Percentiles rank a stretch among this genome's conserved stretches.
Evolutionary conservation across 208 protist genomes (phyloP).

Genomic region (Leishmania gerbilli): DNA sequence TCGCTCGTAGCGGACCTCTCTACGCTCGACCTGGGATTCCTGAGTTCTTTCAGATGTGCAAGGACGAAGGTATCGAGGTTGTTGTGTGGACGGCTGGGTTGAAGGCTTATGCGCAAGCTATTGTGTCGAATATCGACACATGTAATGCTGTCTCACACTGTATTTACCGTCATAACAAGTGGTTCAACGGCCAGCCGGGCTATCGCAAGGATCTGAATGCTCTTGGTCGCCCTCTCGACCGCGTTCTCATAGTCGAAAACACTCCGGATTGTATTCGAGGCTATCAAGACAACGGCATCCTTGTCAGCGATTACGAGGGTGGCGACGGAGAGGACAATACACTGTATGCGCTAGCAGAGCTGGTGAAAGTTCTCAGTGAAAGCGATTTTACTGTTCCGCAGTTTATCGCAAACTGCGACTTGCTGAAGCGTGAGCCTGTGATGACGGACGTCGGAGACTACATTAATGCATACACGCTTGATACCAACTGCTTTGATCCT

Average conservation of each 20-base stretch:
- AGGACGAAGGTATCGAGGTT: constrained; percentile 85
- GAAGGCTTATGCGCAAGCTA: constrained; percentile 91
- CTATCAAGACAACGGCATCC: constrained; percentile 91
- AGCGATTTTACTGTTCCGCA: constrained; percentile 87
- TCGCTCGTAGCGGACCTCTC: constrained; percentile 84
- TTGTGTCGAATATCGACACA: constrained; percentile 92
- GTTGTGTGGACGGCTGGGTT: constrained; percentile 93
- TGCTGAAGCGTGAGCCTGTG: constrained; percentile 72
- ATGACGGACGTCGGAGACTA: constrained; percentile 92
- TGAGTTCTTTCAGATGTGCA: constrained; percentile 89
- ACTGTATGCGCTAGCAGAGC: constrained; percentile 80
- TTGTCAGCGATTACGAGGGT: constrained; percentile 93
- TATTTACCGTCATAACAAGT: constrained; percentile 94
- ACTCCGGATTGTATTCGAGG: constrained; percentile 93
- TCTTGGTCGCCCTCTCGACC: constrained; percentile 85
- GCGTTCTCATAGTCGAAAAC: constrained; percentile 93
- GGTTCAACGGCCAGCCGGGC: constrained; percentile 92
- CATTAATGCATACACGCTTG: constrained; percentile 88
- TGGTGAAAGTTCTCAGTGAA: constrained; percentile 76
- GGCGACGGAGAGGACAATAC: constrained; percentile 88
- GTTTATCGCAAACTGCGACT: constrained; percentile 78
- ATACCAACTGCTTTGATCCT: constrained; percentile 80
- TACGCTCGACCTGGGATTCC: constrained; percentile 88
- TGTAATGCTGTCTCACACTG: constrained; percentile 84
- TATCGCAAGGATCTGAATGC: constrained; percentile 92